phyloP scores from a whole-genome alignment of 2,329 filamentous ascomycete genomes.

The Sclerotinia borealis region DNA sequence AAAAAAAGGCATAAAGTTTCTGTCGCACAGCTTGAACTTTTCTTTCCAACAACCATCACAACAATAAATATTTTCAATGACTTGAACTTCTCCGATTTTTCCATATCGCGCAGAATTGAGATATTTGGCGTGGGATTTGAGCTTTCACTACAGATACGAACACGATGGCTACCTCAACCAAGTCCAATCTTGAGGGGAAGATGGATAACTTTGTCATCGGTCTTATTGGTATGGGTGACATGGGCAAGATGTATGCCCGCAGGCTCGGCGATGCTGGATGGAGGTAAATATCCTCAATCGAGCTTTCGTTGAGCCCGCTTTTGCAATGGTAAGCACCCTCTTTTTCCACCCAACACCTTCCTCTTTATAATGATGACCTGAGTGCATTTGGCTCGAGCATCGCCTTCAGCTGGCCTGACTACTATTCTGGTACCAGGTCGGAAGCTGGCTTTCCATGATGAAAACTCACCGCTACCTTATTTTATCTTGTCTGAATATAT shows the following conservation, averaged over 20 bases:
- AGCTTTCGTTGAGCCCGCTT: slow-evolving; percentile 32
- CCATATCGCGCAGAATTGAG: neutral
- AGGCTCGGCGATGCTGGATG: slow-evolving; percentile 86
- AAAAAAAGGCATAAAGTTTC: slow-evolving; percentile 12
- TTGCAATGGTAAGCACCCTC: slow-evolving; percentile 29
- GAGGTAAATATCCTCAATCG: slow-evolving; percentile 62
- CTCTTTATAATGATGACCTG: slow-evolving; percentile 83
- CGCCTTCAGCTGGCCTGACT: slow-evolving; percentile 54
- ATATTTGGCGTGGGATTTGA: neutral
- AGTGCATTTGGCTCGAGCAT: slow-evolving; percentile 99
- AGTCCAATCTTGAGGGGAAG: slow-evolving; percentile 11
- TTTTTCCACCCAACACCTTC: slow-evolving; percentile 21
- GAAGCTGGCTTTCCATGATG: slow-evolving; percentile 83
- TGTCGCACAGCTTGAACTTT: neutral
- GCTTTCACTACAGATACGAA: neutral
- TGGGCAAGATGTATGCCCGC: slow-evolving; percentile 97
- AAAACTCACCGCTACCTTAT: slow-evolving; percentile 99
- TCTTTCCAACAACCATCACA: slow-evolving; percentile 7
- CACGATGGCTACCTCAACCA: slow-evolving; percentile 6
- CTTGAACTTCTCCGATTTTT: neutral
- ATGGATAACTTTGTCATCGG: slow-evolving; percentile 65
- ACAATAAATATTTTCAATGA: neutral
- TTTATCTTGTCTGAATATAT: slow-evolving; percentile 71
- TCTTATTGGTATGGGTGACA: slow-evolving; percentile 98
- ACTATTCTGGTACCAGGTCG: slow-evolving; percentile 69